Percentiles rank a stretch among this genome's conserved stretches.
Conservation (phyloP, 345 rosid species). For the Arabis hirsuta region DNA sequence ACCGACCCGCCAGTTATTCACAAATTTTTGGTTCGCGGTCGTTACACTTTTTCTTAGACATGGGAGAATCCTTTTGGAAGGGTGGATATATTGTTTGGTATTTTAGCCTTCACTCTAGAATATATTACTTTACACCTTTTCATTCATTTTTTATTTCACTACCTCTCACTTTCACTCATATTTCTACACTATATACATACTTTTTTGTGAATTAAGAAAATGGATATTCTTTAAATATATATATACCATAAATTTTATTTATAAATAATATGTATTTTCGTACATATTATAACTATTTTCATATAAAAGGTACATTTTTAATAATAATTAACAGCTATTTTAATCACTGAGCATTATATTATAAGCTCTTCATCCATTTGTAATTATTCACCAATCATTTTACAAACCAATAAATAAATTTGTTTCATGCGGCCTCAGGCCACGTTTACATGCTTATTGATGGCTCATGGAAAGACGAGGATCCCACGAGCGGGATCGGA, state of each 20-base stretch:
- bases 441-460: no score
- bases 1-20: no score
- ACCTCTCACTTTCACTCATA: slow-evolving; percentile 20
- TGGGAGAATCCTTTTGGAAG: slow-evolving; percentile 31
- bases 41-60: slow-evolving; percentile 32
- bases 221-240: neutral
- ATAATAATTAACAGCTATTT: no score
- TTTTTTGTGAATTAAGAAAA: neutral
- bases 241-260: neutral
- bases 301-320: no score
- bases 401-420: no score
- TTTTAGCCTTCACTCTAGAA: slow-evolving; percentile 31
- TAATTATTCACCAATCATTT: no score
- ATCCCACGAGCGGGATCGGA: no score
- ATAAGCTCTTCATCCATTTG: no score
- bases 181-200: slow-evolving; percentile 1
- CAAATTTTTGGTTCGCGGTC: no score
- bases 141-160: slow-evolving; percentile 15
- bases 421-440: no score
- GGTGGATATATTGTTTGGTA: slow-evolving; percentile 41
- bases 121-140: slow-evolving; percentile 20
- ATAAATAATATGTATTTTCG: neutral
- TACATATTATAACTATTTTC: neutral
- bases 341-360: no score
- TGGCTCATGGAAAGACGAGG: no score